Evolutionary conservation across 495 filamentous ascomycete genomes (phyloP).

Genomic region (Physcia stellaris): DNA sequence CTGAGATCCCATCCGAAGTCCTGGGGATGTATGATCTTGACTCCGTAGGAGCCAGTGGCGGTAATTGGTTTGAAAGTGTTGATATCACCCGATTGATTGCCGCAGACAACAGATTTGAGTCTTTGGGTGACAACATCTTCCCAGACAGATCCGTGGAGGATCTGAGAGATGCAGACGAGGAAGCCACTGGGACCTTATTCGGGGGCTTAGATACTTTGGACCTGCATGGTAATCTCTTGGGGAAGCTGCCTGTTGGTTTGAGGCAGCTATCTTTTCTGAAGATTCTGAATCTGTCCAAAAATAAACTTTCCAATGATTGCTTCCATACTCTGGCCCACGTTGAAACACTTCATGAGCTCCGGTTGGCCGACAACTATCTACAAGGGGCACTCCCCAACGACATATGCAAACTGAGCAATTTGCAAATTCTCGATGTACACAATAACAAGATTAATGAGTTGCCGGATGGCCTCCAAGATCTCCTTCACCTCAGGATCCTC

Average conservation of each 20-base stretch:
- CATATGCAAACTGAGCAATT: conserved; percentile 43
- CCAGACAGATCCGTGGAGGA: conserved; percentile 47
- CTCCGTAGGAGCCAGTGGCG: conserved; percentile 29
- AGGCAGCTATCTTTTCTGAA: conserved; percentile 58
- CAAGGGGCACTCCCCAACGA: conserved; percentile 45
- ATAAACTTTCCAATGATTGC: conserved; percentile 55
- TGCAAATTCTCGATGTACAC: conserved; percentile 73
- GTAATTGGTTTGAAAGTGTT: conserved; percentile 84
- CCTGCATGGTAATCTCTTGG: conserved; percentile 70
- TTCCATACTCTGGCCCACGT: conserved; percentile 65
- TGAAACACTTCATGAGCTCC: conserved; percentile 57
- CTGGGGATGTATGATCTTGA: conserved; percentile 77
- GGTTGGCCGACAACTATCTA: conserved; percentile 65
- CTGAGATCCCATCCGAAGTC: conserved; percentile 68
- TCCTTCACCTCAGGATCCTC: conserved; percentile 55
- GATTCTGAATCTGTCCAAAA: conserved; percentile 74
- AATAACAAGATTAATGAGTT: conserved; percentile 66
- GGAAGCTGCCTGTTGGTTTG: conserved; percentile 58
- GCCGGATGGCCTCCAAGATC: conserved; percentile 48
- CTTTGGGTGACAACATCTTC: conserved; percentile 58
- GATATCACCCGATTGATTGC: conserved; percentile 81
- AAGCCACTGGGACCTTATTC: conserved; percentile 63
- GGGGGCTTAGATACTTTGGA: conserved; percentile 72
- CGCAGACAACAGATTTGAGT: conserved; percentile 80
- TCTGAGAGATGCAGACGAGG: conserved; percentile 41